Conservation (phyloP, 768 basidiomycete species). For the Gloeopeniophorella convolvens region DNA sequence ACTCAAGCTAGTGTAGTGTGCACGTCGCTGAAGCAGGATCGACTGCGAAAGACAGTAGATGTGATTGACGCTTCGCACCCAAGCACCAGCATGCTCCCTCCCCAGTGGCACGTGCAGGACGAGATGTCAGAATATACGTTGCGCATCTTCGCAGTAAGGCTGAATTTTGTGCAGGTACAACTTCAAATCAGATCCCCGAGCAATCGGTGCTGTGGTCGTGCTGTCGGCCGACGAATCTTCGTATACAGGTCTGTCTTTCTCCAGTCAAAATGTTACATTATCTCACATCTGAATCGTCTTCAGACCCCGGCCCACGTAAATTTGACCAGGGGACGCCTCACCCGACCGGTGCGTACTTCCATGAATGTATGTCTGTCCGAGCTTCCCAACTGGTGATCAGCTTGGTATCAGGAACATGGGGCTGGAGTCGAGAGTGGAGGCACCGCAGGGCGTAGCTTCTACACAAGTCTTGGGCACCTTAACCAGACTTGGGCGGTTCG, state of each 20-base stretch:
- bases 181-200: slow-evolving; percentile 42
- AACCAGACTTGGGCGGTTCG: slow-evolving; percentile 72
- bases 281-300: slow-evolving; percentile 22
- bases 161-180: slow-evolving; percentile 31
- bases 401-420: slow-evolving; percentile 79
- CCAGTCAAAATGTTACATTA: too few relatives aligned
- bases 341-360: slow-evolving; percentile 53
- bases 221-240: slow-evolving; percentile 41
- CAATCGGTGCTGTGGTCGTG: slow-evolving; percentile 38
- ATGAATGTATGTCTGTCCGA: not conserved
- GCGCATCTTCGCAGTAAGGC: not conserved
- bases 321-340: slow-evolving; percentile 70
- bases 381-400: slow-evolving; percentile 30
- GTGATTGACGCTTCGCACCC: slow-evolving; percentile 39
- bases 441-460: slow-evolving; percentile 70
- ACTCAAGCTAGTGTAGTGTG: not conserved
- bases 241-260: slow-evolving; percentile 30
- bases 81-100: slow-evolving; percentile 34
- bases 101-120: slow-evolving; percentile 30
- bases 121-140: slow-evolving; percentile 33
- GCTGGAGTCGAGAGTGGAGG: slow-evolving; percentile 50
- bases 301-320: slow-evolving; percentile 42
- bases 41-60: slow-evolving; percentile 29
- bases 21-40: not conserved
- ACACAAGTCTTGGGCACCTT: slow-evolving; percentile 74